These are phyloP conservation scores for Parathielavia hyrcaniae DNA, from an alignment of 495 filamentous ascomycete species.

Conservation along the genomic window DNA sequence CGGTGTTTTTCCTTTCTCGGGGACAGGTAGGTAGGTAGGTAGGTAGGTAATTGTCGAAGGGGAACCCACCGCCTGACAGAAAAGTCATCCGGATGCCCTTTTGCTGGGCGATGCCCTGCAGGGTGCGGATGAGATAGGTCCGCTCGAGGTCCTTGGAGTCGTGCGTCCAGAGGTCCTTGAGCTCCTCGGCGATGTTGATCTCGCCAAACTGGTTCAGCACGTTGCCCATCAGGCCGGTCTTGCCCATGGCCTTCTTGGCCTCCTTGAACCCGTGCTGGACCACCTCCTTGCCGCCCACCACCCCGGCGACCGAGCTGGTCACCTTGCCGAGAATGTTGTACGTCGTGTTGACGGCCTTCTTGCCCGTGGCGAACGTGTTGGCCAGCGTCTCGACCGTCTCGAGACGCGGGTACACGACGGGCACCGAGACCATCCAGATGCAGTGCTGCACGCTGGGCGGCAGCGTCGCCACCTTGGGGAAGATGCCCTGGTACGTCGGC, in stretches of 20 bases:
- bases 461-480: constrained; percentile 90
- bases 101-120: constrained; percentile 89
- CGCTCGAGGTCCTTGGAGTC: constrained; percentile 95
- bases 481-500: constrained; percentile 92
- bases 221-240: constrained; percentile 86
- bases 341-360: constrained; percentile 88
- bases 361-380: constrained; percentile 86
- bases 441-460: constrained; percentile 92
- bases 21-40: neutral
- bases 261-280: constrained; percentile 86
- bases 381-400: constrained; percentile 86
- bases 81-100: constrained; percentile 95
- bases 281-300: constrained; percentile 87
- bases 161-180: constrained; percentile 96
- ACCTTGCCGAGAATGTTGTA: constrained; percentile 95
- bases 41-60: neutral
- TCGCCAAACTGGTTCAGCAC: constrained; percentile 97
- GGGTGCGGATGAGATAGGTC: constrained; percentile 90
- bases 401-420: constrained; percentile 82
- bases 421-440: constrained; percentile 88
- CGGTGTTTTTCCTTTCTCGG: neutral
- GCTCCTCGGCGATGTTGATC: constrained; percentile 86
- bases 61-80: constrained; percentile 64
- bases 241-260: constrained; percentile 93
- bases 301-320: constrained; percentile 84